A percentile compares a stretch with the other conserved stretches of the same genome.
phyloP scores from a whole-genome alignment of 1,284 basidiomycete species.

The Violaceomyces palustris region DNA sequence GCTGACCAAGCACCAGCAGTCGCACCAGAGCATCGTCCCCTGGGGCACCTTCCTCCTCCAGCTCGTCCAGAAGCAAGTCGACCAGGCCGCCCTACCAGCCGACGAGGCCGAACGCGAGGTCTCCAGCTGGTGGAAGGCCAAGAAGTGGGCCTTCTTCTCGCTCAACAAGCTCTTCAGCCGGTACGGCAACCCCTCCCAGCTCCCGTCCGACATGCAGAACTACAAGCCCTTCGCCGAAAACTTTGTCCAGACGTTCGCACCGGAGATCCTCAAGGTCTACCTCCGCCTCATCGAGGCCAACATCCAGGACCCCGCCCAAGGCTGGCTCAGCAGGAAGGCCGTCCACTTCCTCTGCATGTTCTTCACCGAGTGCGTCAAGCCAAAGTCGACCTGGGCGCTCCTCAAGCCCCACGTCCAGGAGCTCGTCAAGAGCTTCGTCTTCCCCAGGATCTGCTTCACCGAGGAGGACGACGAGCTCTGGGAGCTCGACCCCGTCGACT shows the following conservation, averaged over 20 bases:
- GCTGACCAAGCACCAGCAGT: conserved; percentile 45
- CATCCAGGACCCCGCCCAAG: conserved; percentile 13
- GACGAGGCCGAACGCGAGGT: conserved; percentile 32
- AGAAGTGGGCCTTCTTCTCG: conserved; percentile 52
- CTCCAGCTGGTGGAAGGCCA: conserved; percentile 49
- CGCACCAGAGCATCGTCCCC: conserved; percentile 45
- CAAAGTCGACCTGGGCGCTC: conserved; percentile 47
- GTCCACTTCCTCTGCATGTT: conserved; percentile 43
- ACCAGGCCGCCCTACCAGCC: conserved; percentile 24
- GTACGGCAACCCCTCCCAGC: conserved; percentile 50
- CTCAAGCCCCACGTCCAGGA: conserved; percentile 46
- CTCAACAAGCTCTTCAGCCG: conserved; percentile 50
- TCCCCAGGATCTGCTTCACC: conserved; percentile 46
- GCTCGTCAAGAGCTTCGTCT: conserved; percentile 44
- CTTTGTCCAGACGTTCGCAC: conserved; percentile 47
- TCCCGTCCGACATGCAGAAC: conserved; percentile 38
- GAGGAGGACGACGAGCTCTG: conserved; percentile 47
- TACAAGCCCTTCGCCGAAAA: conserved; percentile 51
- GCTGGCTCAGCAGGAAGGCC: conserved; percentile 44
- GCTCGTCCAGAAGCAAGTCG: conserved; percentile 42
- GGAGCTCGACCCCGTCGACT: conserved; percentile 49
- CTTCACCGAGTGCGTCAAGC: conserved; percentile 49
- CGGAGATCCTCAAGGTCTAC: conserved; percentile 52
- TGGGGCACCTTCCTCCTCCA: conserved; percentile 49
- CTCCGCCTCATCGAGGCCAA: conserved; percentile 37